Evolutionary conservation across 192 early-diverging fungal genomes (phyloP).

Genomic region (Geosiphon pyriformis): DNA sequence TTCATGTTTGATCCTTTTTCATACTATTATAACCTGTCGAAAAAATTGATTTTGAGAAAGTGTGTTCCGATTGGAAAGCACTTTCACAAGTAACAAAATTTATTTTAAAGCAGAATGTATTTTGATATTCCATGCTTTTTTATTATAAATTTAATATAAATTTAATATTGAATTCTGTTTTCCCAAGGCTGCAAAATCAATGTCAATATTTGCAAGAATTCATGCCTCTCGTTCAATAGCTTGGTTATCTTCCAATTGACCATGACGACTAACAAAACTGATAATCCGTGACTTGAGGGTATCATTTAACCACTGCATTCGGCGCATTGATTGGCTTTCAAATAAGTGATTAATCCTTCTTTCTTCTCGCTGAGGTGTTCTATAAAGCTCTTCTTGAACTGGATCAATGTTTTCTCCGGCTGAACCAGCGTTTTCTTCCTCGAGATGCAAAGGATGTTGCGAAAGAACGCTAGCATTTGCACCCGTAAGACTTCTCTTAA

Average conservation of each 20-base stretch:
- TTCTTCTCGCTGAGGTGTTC: not conserved
- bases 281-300: not conserved
- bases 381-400: not conserved
- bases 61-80: no score
- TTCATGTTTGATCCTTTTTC: no score
- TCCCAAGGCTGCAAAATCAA: no score
- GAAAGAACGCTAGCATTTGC: not conserved
- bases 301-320: not conserved
- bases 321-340: not conserved
- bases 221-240: slow-evolving; percentile 1
- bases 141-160: no score
- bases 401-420: not conserved
- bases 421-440: not conserved
- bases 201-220: no score
- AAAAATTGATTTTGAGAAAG: no score
- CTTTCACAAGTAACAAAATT: no score
- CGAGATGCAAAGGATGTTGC: not conserved
- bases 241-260: not conserved
- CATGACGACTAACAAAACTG: not conserved
- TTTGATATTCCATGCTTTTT: no score
- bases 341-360: not conserved
- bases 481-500: not conserved
- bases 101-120: no score
- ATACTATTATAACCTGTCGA: no score
- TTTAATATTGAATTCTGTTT: no score